Evolutionary conservation across 306 rosid species (phyloP), one percentile per base, ranked within the genome.

Genomic region (Cyamopsis tetragonoloba): DNA sequence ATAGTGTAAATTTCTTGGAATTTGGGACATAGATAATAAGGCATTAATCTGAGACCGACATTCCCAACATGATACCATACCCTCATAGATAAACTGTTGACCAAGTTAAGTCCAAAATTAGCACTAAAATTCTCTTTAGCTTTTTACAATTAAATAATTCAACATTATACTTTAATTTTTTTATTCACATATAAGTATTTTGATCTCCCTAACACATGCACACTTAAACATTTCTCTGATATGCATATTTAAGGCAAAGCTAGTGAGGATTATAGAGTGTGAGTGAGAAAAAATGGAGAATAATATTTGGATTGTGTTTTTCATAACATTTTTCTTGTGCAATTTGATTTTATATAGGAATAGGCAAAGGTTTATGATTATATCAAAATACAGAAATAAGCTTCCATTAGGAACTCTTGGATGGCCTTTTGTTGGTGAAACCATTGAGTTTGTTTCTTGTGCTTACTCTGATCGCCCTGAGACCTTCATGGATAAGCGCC

Each of bases 381-480:
- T 80, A 78, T 75, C 96, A 48, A 83, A 76, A 30, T 39, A 66
- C 71, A 79, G 68, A 70, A 35, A 19, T 8, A 68, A 74, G 30
- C 91, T 89, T 72, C 98, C 98, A 60, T 47, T 56, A 58, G 99
- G 99, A 61, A 76, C 88, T 85, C 91, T 93, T 62, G 99, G 99
- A 17, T 86, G 83, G 88, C 97, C 97, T 34, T 69, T 93, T 63
- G 72, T 93, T 6, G 99, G 99, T 0, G 99, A 93, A 84, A 93
- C 99, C 76, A 17, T 93, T 6, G 85, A 86, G 78, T 90, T 88
- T 54, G 79, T 93, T 51, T 73, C 97, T 44, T 85, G 80, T 66
- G 97, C 99, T 77, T 90, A 89, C 78, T 88, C 99, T 53, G 95
- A 93, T 77, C 86, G 73, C 77, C 99, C 97, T 3, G 99, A 90